phyloP scores from a whole-genome alignment of 1,284 basidiomycete genomes.

The Paramarasmius palmivorus region DNA sequence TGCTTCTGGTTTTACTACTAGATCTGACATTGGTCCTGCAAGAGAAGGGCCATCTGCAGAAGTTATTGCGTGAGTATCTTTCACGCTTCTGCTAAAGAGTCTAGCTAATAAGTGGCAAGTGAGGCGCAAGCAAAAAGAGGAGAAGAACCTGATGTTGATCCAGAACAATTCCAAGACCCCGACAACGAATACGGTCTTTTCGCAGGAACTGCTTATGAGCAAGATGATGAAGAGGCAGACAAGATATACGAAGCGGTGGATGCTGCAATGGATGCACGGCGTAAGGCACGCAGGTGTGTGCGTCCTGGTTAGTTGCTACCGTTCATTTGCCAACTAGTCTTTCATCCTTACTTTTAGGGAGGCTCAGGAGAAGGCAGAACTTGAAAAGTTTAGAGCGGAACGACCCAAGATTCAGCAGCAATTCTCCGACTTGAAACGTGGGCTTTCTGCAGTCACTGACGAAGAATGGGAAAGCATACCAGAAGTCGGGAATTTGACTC shows the following conservation, averaged over 20 bases:
- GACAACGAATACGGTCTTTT: conserved; percentile 98
- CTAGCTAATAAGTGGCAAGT: conserved; percentile 33
- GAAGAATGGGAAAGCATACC: conserved; percentile 94
- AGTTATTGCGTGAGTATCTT: conserved; percentile 68
- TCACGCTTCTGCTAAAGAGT: conserved; percentile 3
- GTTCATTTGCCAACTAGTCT: conserved; percentile 28
- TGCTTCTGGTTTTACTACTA: conserved; percentile 97
- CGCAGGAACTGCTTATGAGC: conserved; percentile 93
- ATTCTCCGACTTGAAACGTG: conserved; percentile 94
- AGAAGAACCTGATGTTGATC: conserved; percentile 85
- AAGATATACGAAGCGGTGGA: conserved; percentile 92
- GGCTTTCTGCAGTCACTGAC: conserved; percentile 84
- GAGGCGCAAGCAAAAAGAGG: conserved; percentile 83
- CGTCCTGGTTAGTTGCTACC: conserved; percentile 38
- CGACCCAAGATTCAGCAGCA: conserved; percentile 91
- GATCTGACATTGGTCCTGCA: conserved; percentile 98
- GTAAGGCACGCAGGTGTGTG: conserved; percentile 77
- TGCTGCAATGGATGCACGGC: conserved; percentile 84
- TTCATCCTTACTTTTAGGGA: conserved; percentile 53
- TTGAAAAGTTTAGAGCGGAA: conserved; percentile 74
- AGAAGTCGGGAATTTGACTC: conserved; percentile 94
- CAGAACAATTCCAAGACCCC: conserved; percentile 92
- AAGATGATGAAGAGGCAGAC: conserved; percentile 97
- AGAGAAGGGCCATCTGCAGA: conserved; percentile 92
- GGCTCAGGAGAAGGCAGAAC: conserved; percentile 71